A percentile compares a stretch with the other conserved stretches of the same genome.
Evolutionary conservation across 495 filamentous ascomycete species (phyloP).

Genomic region (Neurospora cerealis): DNA sequence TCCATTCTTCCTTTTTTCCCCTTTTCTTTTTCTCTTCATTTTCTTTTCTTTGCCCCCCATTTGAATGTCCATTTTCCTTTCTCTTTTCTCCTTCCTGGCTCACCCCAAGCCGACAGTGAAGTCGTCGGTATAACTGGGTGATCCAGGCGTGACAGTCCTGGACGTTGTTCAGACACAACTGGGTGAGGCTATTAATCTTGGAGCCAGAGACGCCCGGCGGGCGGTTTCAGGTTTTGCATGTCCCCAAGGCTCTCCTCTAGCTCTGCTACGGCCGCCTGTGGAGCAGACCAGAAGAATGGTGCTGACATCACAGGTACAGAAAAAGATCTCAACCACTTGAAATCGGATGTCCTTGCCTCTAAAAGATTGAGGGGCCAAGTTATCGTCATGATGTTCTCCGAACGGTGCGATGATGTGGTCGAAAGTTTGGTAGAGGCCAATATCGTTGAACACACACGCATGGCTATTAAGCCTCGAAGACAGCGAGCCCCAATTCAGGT

Average conservation of each 20-base stretch:
- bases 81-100: not conserved
- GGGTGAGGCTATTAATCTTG: too few species aligned
- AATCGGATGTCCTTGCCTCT: not conserved
- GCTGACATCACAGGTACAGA: too few species aligned
- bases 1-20: too few species aligned
- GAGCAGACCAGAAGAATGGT: too few species aligned
- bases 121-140: not conserved
- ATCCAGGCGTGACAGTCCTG: too few species aligned
- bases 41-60: too few species aligned
- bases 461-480: not conserved
- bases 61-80: not conserved
- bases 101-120: not conserved
- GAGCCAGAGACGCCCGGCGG: too few species aligned
- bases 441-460: not conserved
- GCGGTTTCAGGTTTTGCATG: too few species aligned
- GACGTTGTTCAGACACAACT: too few species aligned
- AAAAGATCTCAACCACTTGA: not conserved
- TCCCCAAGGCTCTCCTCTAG: too few species aligned
- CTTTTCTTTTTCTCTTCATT: too few species aligned
- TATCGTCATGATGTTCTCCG: not conserved
- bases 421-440: not conserved
- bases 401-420: not conserved
- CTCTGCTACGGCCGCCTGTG: too few species aligned
- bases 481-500: not conserved
- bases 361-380: not conserved